Base-by-base conservation (phyloP, 2,329 filamentous ascomycete genomes). In the Sclerotinia nivalis region DNA sequence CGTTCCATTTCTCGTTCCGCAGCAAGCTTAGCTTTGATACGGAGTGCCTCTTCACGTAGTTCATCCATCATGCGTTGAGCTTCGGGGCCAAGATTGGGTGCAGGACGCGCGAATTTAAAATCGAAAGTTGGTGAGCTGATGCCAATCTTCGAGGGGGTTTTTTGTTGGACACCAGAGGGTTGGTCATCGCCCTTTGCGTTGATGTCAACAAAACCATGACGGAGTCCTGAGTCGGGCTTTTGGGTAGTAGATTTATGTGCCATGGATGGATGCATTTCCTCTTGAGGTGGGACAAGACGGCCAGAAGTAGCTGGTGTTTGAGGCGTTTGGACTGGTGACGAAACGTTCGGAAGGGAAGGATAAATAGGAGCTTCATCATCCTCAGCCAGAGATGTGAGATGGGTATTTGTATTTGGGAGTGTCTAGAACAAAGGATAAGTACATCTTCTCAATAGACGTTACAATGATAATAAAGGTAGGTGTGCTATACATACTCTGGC, bases 241-340 rank as follows among this genome's bases (percentile, higher is more conserved):
- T 91, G 92, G 72, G 89, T 91, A 31, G 91, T 94, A 73, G 85
- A 90, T 68, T 87, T 85, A 70, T 96, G 93, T 69, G 88, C 87
- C 78, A 91, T 92, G 82, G 91, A 92, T 12, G 95, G 95, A 78
- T 97, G 94, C 94, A 97, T 97, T 79, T 97, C 93, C 71, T 89
- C 88, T 73, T 86, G 85, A 61, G 90, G 83, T 34, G 93, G 91
- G 81, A 91, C 91, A 74, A 91, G 82, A 8, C 88, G 85, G 5
- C 88, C 88, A 20, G 85, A 86, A 52, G 87, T 87, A 54, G 84
- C 85, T 7, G 93, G 93, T 1, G 91, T 90, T 71, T 72, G 72
- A 37, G 78, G 78, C 59, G 72, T 71, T 28, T 72, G 47, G 31
- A 74, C 75, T 43, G 76, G 76, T 37, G 75, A 75, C 20, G 69